phyloP scores from a whole-genome alignment of 2,329 filamentous ascomycete genomes.

The Cladosporium sp. region DNA sequence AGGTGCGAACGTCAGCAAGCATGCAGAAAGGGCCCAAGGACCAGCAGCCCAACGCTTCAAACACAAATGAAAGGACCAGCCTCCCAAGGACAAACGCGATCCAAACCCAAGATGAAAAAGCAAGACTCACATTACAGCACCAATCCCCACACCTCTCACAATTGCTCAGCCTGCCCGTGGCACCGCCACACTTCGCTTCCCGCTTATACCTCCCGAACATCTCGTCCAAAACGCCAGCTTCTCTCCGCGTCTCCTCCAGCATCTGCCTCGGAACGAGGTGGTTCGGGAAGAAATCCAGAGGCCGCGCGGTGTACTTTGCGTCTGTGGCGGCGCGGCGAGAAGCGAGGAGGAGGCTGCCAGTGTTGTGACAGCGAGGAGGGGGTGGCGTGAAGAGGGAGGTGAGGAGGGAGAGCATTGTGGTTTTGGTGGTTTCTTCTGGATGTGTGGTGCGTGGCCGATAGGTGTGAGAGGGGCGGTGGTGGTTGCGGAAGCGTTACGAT shows the following conservation, averaged over 20 bases:
- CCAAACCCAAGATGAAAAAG: neutral
- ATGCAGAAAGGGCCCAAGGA: no score
- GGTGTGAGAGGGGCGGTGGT: no score
- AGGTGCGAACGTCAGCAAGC: neutral
- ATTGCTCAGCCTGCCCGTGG: neutral
- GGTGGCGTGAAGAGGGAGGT: neutral
- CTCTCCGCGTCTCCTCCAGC: neutral
- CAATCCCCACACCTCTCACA: neutral
- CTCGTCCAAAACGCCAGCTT: neutral
- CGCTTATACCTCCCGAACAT: neutral
- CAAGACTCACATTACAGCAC: slow-evolving; percentile 4
- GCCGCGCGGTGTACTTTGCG: neutral
- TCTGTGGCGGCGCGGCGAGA: neutral
- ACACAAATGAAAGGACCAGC: no score
- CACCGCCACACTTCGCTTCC: neutral
- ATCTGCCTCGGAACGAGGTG: neutral
- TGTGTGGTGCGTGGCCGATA: no score
- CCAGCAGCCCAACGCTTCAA: no score
- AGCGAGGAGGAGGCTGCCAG: neutral
- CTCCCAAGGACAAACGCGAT: no score
- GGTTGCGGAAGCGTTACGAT: no score
- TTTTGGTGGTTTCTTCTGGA: no score
- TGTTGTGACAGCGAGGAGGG: neutral
- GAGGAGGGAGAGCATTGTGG: neutral
- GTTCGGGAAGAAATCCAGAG: slow-evolving; percentile 1